Evolutionary conservation across 352 stramenopile genomes (phyloP), one percentile per base, ranked within the genome.

Genomic region (Globisporangium polare): DNA sequence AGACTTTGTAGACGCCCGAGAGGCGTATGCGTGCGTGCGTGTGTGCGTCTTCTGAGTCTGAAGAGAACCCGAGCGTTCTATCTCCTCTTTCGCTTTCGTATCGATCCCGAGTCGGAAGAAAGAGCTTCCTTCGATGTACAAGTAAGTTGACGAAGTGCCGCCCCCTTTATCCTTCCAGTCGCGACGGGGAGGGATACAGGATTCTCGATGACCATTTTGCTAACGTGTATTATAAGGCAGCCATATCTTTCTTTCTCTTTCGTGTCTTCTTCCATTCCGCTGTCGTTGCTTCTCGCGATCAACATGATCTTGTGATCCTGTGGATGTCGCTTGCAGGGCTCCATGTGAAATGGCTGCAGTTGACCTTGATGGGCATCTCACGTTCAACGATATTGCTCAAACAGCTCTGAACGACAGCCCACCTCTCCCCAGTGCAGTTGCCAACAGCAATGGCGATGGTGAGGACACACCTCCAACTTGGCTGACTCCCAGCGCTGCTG

Each of bases 51-150:
- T 51, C 53, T 60, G 61, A 67, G 61, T 65, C 55, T 60, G 61
- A 60, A 60, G 51, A 42, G 59, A 65, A 60, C 67, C 72, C 63
- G 68, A 60, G 35, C 26, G 27, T 65, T 65, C 52, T 22, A 29
- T 63, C 45, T 68, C 37, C 58, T 68, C 56, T 59, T 65, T 67
- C 56, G 12, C 71, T 73, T 82, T 80, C 71, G 64, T 82, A 71
- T 69, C 29, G 29, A 33, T 33, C 50, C 63, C 62, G 65, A 86
- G 67, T 81, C 77, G 74, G 73, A 81, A 86, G 77, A 86, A 83
- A 83, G 71, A 75, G 77, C 70, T 86, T 83, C 77, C 77, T 86
- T 83, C 69, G 77, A 86, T 82, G 77, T 83, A 83, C 74, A 83
- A 83, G 77, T 83, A 80, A 77, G 71, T 81, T 73, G 69, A 61